phyloP scores from a whole-genome alignment of 495 filamentous ascomycete genomes.

The Penicillium cosmopolitanum region DNA sequence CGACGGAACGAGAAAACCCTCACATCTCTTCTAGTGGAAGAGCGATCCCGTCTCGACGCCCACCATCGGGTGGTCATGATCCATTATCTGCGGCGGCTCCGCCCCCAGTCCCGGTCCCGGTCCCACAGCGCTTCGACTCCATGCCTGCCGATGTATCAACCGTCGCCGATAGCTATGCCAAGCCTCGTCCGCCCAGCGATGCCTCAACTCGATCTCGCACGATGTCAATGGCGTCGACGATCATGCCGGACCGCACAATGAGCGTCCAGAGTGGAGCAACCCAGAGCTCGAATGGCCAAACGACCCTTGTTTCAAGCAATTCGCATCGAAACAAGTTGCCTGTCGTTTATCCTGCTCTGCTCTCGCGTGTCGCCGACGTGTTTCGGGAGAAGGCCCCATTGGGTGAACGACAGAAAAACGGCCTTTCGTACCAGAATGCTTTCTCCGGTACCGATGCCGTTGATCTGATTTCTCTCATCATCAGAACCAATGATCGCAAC shows the following conservation, averaged over 20 bases:
- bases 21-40: constrained; percentile 87
- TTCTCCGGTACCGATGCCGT: constrained; percentile 96
- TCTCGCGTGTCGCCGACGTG: constrained; percentile 87
- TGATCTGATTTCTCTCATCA: constrained; percentile 90
- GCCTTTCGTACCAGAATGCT: constrained; percentile 92
- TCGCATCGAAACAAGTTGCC: constrained; percentile 63
- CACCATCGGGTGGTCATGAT: constrained; percentile 56
- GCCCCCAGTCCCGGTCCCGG: constrained; percentile 1
- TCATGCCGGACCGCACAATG: constrained; percentile 56
- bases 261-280: constrained; percentile 48
- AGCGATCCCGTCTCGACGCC: constrained; percentile 71
- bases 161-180: constrained; percentile 30
- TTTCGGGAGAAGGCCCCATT: constrained; percentile 84
- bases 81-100: constrained; percentile 15
- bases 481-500: constrained; percentile 95
- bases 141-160: constrained; percentile 25
- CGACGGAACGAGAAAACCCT: constrained; percentile 72
- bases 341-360: constrained; percentile 88
- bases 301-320: constrained; percentile 49
- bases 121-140: constrained; percentile 23
- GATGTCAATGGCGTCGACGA: constrained; percentile 91
- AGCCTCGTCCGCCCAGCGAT: constrained; percentile 47
- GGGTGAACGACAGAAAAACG: constrained; percentile 92
- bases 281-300: constrained; percentile 34
- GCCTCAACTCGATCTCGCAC: constrained; percentile 55